Evolutionary conservation across 106 monocot species (phyloP), one percentile per base, ranked within the genome.

Genomic region (Dendrobium officinale): DNA sequence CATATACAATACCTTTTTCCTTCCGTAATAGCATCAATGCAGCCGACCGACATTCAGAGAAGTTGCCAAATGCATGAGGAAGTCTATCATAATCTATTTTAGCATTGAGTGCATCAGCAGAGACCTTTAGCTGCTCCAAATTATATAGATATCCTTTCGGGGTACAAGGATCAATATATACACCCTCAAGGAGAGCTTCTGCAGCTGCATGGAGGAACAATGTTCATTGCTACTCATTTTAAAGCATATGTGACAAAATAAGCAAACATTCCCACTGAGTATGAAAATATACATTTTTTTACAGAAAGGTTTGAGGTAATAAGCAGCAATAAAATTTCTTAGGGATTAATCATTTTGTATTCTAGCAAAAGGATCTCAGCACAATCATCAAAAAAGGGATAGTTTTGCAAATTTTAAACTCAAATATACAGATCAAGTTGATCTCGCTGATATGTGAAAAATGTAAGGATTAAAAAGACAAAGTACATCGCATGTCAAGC

Each of bases 41-140:
- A 75, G 94, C 90, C 73, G 85, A 88, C 75, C 97, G 90, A 76
- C 97, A 97, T 64, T 90, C 89, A 40, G 94, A 87, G 41, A 90
- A 97, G 86, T 94, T 97, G 41, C 96, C 96, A 67, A 61, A 67
- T 79, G 90, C 78, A 86, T 81, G 56, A 59, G 83, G 40, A 75
- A 58, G 17, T 33, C 73, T 19, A 33, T 54, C 41, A 70, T 81
- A 58, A 55, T 80, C 75, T 45, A 61, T 73, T 33, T 74, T 83
- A 44, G 78, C 55, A 7, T 43, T 85, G 31, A 80, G 70, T 56
- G 79, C 67, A 74, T 70, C 68, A 75, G 64, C 80, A 75, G 79
- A 80, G 55, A 76, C 47, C 81, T 83, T 86, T 37, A 22, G 48
- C 77, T 81, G 47, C 85, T 83, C 72, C 42, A 49, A 15, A 42